Conservation (phyloP, 208 protist genomes). For the Jaenimonas drosophilae region DNA sequence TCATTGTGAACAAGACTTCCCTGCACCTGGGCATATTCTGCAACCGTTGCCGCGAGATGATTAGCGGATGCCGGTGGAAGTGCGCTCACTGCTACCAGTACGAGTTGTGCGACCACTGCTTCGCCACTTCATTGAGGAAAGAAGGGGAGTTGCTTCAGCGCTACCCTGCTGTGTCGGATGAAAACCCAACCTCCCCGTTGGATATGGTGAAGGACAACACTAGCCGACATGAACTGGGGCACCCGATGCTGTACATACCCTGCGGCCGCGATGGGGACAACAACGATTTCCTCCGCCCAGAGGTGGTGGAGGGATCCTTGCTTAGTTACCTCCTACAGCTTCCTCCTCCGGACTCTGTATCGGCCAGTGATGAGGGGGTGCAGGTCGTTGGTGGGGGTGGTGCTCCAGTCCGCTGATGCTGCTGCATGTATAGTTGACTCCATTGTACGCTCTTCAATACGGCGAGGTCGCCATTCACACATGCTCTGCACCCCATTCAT, state of each 20-base stretch:
- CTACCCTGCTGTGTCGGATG: too few species aligned
- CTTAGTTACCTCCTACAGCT: background rate
- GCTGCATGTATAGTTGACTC: too few species aligned
- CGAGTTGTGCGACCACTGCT: conserved; percentile 61
- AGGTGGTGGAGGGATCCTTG: background rate
- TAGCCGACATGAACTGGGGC: conserved; percentile 12
- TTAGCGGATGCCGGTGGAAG: conserved; percentile 68
- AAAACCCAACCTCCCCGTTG: background rate
- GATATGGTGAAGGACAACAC: background rate
- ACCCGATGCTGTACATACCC: conserved; percentile 47
- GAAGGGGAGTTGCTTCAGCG: background rate
- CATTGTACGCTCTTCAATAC: too few species aligned
- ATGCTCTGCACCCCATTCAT: too few species aligned
- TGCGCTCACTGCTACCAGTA: conserved; percentile 73
- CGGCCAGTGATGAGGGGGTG: too few species aligned
- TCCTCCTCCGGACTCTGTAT: too few species aligned
- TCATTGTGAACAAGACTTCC: conserved; percentile 22
- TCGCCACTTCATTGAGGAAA: conserved; percentile 8
- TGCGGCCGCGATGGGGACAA: conserved; percentile 14
- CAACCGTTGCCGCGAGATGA: conserved; percentile 43
- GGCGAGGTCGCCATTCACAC: too few species aligned
- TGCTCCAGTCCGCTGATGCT: too few species aligned
- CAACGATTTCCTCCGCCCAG: conserved; percentile 17
- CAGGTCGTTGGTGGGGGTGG: too few species aligned
- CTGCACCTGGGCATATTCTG: conserved; percentile 69